Evolutionary conservation across 306 rosid genomes (phyloP), one percentile per base, ranked within the genome.

Genomic region (Corylus americana): DNA sequence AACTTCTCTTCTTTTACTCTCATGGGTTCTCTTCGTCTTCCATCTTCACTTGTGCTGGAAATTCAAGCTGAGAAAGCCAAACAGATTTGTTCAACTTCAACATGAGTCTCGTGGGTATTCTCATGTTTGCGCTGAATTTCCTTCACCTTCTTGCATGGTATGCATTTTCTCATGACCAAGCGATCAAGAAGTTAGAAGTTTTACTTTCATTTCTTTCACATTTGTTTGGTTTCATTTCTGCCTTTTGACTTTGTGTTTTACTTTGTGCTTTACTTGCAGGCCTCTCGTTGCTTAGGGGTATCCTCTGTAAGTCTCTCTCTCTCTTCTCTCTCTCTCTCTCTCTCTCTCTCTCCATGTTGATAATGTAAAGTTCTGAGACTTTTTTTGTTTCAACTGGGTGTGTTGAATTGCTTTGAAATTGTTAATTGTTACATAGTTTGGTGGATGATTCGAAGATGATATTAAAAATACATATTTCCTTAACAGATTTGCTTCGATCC

Each of bases 281-380:
- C 92, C 90, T 75, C 77, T 88, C 55, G 59, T 86, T 77, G 94
- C 94, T 57, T 16, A 85, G 66, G 83, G 66, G 35, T 90, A 90
- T 80, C 94, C 94, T 79, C 75, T 90, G 92, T 88, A 85, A 90
- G 90, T 74, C 5, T 8, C 4, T 25, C 29, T 48, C 4, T 25
- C 29, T 48, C 13, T 48, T 48, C 4, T 25, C 29, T 48, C 13
- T 48, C 25, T 47, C 10, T 49, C 8, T 64, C 29, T 75, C 55
- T 62, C 25, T 22, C 25, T 22, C 25, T 22, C 25, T 22, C 55
- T n/a, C 4, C 11, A 4, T 39, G n/a, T 68, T 55, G 29, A 16
- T 70, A 4, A 8, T 80, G 8, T 74, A 57, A 22, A 2, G 39
- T 62, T 62, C 35, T 31, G 35, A 31, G 35, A 1, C 35, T 31